Percentiles rank a stretch among this genome's conserved stretches.
These are phyloP conservation scores for Tolypocladium ovalisporum DNA, from an alignment of 2,329 filamentous ascomycete genomes.

Conservation along the genomic window DNA sequence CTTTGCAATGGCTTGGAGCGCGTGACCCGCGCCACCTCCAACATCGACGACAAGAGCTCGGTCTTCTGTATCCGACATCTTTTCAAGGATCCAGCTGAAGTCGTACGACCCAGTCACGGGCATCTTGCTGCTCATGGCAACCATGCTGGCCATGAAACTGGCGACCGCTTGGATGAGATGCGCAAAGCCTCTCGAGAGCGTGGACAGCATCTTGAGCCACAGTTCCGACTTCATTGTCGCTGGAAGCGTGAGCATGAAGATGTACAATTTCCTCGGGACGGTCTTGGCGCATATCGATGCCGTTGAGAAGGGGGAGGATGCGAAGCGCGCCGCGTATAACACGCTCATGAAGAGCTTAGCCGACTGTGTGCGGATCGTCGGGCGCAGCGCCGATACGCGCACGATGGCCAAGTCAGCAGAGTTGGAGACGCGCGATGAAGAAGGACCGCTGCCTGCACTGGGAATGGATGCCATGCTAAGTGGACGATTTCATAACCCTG, in stretches of 20 bases:
- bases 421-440: not conserved
- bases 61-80: not conserved
- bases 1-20: conserved; percentile 7
- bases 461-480: not conserved
- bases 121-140: conserved; percentile 9
- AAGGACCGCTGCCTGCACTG: not conserved
- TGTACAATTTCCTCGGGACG: not conserved
- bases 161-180: not conserved
- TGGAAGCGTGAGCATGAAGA: not conserved
- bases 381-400: not conserved
- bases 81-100: conserved; percentile 15
- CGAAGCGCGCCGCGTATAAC: not conserved
- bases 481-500: not conserved
- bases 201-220: not conserved
- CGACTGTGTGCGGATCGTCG: not conserved
- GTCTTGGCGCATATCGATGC: not conserved
- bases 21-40: conserved; percentile 9
- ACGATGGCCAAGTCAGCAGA: not conserved
- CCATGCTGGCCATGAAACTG: conserved; percentile 18
- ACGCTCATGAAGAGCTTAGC: not conserved
- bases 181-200: not conserved
- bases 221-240: not conserved
- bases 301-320: not conserved
- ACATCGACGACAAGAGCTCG: conserved; percentile 8
- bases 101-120: conserved; percentile 17